A percentile compares a stretch with the other conserved stretches of the same genome.
Evolutionary conservation across 805 yeast genomes (phyloP).

Genomic region (Torulaspora quercuum): DNA sequence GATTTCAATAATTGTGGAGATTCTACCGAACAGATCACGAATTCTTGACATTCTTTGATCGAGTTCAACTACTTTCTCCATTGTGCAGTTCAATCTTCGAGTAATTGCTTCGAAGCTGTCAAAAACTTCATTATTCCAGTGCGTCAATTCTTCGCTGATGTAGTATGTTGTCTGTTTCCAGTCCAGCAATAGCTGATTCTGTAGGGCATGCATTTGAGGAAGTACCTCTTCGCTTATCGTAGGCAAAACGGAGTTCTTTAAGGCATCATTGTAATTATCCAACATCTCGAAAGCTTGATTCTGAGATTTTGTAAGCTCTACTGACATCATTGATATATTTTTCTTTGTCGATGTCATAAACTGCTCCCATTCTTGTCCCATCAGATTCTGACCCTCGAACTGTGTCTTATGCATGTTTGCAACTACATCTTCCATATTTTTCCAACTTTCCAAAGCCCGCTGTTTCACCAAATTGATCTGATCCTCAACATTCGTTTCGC

Average conservation of each 20-base stretch:
- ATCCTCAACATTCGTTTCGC: conserved; percentile 26
- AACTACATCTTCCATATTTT: conserved; percentile 5
- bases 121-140: conserved; percentile 20
- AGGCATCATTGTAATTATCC: conserved; percentile 13
- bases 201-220: conserved; percentile 31
- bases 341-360: conserved; percentile 7
- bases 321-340: conserved; percentile 6
- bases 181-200: conserved; percentile 21
- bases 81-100: conserved; percentile 16
- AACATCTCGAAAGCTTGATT: conserved; percentile 13
- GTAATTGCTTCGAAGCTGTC: conserved; percentile 17
- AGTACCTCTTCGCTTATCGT: conserved; percentile 12
- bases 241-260: conserved; percentile 14
- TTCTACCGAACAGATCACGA: conserved; percentile 5
- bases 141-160: conserved; percentile 15
- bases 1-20: conserved; percentile 8
- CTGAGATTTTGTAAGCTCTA: conserved; percentile 16
- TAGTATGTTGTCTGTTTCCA: conserved; percentile 14
- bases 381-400: conserved; percentile 6
- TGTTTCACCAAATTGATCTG: conserved; percentile 10
- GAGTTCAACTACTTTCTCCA: conserved; percentile 15
- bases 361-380: conserved; percentile 8
- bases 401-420: conserved; percentile 5
- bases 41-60: conserved; percentile 15
- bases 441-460: conserved; percentile 10